phyloP scores from a whole-genome alignment of 1,139 yeast species.

The Meyerozyma guilliermondii region DNA sequence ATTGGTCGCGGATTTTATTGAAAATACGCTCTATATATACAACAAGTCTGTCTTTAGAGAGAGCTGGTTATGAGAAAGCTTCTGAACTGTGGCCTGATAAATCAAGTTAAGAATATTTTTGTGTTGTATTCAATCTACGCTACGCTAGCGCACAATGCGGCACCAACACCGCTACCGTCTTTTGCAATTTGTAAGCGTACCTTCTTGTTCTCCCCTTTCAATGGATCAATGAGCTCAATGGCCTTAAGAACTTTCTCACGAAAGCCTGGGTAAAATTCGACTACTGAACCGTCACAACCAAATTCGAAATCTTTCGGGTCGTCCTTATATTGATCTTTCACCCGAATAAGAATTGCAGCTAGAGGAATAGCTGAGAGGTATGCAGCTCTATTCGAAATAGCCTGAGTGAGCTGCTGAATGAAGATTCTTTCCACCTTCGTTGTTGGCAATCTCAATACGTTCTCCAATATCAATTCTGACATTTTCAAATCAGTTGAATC shows the following conservation, averaged over 20 bases:
- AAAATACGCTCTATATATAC: no score
- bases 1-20: no score
- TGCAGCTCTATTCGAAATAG: slow-evolving; percentile 82
- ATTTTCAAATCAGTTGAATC: slow-evolving; percentile 64
- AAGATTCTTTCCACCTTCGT: slow-evolving; percentile 62
- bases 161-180: slow-evolving; percentile 96
- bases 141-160: slow-evolving; percentile 78
- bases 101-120: background rate
- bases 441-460: slow-evolving; percentile 62
- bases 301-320: slow-evolving; percentile 72
- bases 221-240: slow-evolving; percentile 60
- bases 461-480: slow-evolving; percentile 60
- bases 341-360: slow-evolving; percentile 59
- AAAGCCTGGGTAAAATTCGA: slow-evolving; percentile 88
- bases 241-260: slow-evolving; percentile 74
- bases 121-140: slow-evolving; percentile 9
- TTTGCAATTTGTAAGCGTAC: slow-evolving; percentile 75
- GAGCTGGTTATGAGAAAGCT: no score
- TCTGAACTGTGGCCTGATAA: no score
- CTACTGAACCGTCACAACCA: slow-evolving; percentile 93
- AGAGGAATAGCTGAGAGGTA: slow-evolving; percentile 81
- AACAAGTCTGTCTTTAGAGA: no score
- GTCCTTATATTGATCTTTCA: slow-evolving; percentile 40
- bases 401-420: slow-evolving; percentile 67
- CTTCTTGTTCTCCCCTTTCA: slow-evolving; percentile 65